phyloP scores from a whole-genome alignment of 2,329 filamentous ascomycete species.

The Fusarium globosum region DNA sequence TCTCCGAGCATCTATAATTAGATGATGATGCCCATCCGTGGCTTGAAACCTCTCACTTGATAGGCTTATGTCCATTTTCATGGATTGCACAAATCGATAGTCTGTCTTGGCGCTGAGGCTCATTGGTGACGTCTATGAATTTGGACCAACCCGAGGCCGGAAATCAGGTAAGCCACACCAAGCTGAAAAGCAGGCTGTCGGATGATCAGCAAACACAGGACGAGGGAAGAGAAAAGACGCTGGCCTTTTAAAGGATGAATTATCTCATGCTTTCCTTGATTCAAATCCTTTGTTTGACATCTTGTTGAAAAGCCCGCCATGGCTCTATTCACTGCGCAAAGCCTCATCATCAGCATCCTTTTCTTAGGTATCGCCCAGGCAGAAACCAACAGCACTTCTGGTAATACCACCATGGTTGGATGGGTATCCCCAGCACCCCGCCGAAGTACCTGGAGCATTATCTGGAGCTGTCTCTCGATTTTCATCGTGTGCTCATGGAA shows the following conservation, averaged over 20 bases:
- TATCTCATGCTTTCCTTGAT: accelerated
- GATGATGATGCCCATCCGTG: neutral
- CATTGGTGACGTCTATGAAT: accelerated
- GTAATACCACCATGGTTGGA: neutral
- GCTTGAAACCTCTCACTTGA: neutral
- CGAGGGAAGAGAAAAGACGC: accelerated
- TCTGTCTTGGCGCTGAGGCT: neutral
- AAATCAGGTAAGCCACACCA: accelerated
- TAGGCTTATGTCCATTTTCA: neutral
- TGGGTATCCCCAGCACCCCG: neutral
- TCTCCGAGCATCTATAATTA: neutral
- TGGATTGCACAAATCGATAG: neutral
- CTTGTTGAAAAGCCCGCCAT: neutral
- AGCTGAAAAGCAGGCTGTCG: neutral
- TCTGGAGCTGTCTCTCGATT: neutral
- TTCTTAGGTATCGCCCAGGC: neutral
- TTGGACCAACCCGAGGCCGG: neutral
- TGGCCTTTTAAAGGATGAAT: accelerated
- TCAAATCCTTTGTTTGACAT: accelerated
- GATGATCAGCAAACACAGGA: accelerated
- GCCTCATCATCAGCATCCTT: neutral
- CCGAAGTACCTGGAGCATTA: neutral
- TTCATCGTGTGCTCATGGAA: neutral
- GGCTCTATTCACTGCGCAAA: accelerated
- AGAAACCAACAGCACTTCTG: neutral